phyloP scores from a whole-genome alignment of 2,329 filamentous ascomycete species.

The Neurospora sp. region DNA sequence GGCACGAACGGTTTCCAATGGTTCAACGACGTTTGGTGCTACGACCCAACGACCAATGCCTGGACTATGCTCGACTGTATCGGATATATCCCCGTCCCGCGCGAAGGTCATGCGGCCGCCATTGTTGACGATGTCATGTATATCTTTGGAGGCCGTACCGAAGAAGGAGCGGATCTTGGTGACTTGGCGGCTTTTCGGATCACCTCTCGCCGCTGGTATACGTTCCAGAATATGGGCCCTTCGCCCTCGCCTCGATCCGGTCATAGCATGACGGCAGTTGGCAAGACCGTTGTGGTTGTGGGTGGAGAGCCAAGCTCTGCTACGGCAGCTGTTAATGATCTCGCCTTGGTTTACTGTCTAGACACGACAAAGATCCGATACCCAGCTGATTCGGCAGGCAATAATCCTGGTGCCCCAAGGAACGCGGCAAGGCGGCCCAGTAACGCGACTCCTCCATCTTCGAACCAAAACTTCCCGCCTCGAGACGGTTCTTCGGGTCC shows the following conservation, averaged over 20 bases:
- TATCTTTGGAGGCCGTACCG: constrained; percentile 90
- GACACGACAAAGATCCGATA: constrained; percentile 97
- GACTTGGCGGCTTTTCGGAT: constrained; percentile 75
- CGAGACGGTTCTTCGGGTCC: constrained; percentile 44
- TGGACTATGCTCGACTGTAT: constrained; percentile 94
- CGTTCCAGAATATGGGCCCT: constrained; percentile 98
- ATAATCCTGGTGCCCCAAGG: constrained; percentile 15
- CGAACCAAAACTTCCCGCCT: constrained; percentile 29
- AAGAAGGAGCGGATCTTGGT: constrained; percentile 84
- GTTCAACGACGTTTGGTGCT: constrained; percentile 99
- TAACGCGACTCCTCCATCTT: constrained; percentile 19
- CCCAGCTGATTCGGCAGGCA: constrained; percentile 59
- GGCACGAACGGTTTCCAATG: constrained; percentile 92
- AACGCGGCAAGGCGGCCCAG: constrained; percentile 22
- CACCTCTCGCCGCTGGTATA: constrained; percentile 87
- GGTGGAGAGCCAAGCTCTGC: constrained; percentile 91
- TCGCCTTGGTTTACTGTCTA: constrained; percentile 81
- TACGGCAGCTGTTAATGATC: constrained; percentile 67
- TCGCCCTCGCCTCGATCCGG: constrained; percentile 88
- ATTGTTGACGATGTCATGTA: constrained; percentile 99
- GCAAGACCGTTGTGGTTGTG: constrained; percentile 84
- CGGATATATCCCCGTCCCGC: constrained; percentile 86
- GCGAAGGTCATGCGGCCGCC: constrained; percentile 89
- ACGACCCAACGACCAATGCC: constrained; percentile 69
- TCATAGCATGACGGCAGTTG: constrained; percentile 94